These are phyloP conservation scores for Sugiyamaella qingdaonensis DNA, from an alignment of 805 yeast genomes.

Conservation along the genomic window DNA sequence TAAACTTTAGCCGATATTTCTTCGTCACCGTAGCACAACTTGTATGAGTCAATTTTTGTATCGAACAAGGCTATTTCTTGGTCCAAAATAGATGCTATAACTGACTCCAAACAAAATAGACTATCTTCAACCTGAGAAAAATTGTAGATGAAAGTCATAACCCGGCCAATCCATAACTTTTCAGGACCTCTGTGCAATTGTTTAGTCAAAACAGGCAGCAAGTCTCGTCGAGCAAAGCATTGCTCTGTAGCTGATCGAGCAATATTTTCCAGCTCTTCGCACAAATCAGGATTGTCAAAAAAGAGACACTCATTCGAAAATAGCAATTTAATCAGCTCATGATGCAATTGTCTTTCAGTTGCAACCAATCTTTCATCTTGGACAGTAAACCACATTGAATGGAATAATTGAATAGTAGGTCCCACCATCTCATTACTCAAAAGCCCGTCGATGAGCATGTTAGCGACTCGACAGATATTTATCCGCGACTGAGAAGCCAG, in stretches of 20 bases:
- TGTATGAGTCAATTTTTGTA: conserved; percentile 41
- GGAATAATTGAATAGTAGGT: background rate
- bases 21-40: conserved; percentile 48
- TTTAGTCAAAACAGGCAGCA: conserved; percentile 57
- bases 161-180: conserved; percentile 47
- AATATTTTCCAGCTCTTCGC: conserved; percentile 29
- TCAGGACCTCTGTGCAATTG: conserved; percentile 35
- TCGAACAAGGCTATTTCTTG: conserved; percentile 5
- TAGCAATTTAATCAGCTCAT: conserved; percentile 48
- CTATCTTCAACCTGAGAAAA: conserved; percentile 53
- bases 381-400: conserved; percentile 53
- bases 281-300: conserved; percentile 28
- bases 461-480: background rate
- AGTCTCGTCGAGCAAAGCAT: conserved; percentile 56
- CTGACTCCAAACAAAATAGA: conserved; percentile 55
- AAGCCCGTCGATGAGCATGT: background rate
- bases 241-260: conserved; percentile 26
- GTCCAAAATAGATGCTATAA: conserved; percentile 53
- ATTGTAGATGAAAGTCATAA: conserved; percentile 45
- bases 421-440: background rate
- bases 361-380: conserved; percentile 57
- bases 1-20: conserved; percentile 54
- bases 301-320: conserved; percentile 41
- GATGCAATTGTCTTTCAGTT: conserved; percentile 62
- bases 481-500: conserved; percentile 2